phyloP scores from a whole-genome alignment of 768 basidiomycete species.

The Termitomyces sp. region DNA sequence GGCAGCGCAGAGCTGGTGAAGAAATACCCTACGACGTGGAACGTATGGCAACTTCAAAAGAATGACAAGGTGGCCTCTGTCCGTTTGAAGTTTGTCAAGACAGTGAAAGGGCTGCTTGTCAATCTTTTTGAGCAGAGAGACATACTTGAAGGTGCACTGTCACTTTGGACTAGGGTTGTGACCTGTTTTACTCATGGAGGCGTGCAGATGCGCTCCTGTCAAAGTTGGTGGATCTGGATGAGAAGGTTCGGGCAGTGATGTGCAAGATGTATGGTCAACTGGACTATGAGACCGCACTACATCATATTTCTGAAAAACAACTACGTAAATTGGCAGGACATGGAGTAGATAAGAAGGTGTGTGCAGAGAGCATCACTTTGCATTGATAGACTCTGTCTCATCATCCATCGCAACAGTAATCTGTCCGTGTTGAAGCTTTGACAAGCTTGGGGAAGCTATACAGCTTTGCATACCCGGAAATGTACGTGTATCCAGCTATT shows the following conservation, averaged over 20 bases:
- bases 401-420: slow-evolving; percentile 35
- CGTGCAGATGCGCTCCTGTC: slow-evolving; percentile 50
- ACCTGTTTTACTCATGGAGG: slow-evolving; percentile 1
- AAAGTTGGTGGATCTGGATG: slow-evolving; percentile 86
- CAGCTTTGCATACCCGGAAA: slow-evolving; percentile 81
- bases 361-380: slow-evolving; percentile 10
- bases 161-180: not conserved
- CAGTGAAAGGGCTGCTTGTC: slow-evolving; percentile 55
- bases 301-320: slow-evolving; percentile 68
- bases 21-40: slow-evolving; percentile 86
- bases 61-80: slow-evolving; percentile 74
- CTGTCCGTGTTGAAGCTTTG: slow-evolving; percentile 75
- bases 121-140: slow-evolving; percentile 67
- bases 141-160: slow-evolving; percentile 65
- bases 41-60: slow-evolving; percentile 74
- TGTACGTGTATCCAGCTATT: slow-evolving; percentile 56
- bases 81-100: slow-evolving; percentile 78
- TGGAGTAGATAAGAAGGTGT: slow-evolving; percentile 83
- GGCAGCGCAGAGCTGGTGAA: slow-evolving; percentile 68
- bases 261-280: slow-evolving; percentile 80
- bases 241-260: slow-evolving; percentile 82
- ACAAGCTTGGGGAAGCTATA: slow-evolving; percentile 77
- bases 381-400: not conserved
- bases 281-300: slow-evolving; percentile 89
- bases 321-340: slow-evolving; percentile 68